A percentile compares a stretch with the other conserved stretches of the same genome.
Evolutionary conservation across 345 rosid species (phyloP).

Genomic region (Kandelia obovata): DNA sequence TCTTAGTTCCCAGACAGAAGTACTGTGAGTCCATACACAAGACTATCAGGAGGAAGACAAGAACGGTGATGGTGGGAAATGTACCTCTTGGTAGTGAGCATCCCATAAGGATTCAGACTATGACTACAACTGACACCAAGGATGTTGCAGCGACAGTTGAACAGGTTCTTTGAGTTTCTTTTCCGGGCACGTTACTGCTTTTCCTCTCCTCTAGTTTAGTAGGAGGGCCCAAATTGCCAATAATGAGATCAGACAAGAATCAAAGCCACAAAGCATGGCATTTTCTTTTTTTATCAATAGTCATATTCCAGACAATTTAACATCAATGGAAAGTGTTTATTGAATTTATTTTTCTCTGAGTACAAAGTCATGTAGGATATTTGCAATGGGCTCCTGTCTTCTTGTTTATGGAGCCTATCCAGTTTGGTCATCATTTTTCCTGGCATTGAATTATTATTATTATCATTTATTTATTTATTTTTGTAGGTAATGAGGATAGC

Average conservation of each 20-base stretch:
- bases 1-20: constrained; percentile 85
- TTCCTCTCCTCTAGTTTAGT: background rate
- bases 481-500: constrained; percentile 91
- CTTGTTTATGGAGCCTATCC: background rate
- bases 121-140: constrained; percentile 92
- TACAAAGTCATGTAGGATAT: background rate
- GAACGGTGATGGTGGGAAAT: constrained; percentile 93
- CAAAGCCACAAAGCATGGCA: background rate
- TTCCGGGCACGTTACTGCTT: background rate
- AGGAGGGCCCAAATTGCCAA: background rate
- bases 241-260: background rate
- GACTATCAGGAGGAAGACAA: constrained; percentile 84
- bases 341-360: background rate
- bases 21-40: constrained; percentile 85
- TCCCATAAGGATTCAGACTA: constrained; percentile 91
- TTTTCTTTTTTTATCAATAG: background rate
- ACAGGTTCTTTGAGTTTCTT: constrained; percentile 48
- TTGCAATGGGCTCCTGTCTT: background rate
- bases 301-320: background rate
- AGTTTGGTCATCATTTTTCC: background rate
- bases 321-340: background rate
- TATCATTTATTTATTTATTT: constrained; percentile 1
- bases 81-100: constrained; percentile 90
- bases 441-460: constrained; percentile 1
- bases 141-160: constrained; percentile 89